Conservation (phyloP, 306 rosid genomes). For the Acacia melanoxylon region DNA sequence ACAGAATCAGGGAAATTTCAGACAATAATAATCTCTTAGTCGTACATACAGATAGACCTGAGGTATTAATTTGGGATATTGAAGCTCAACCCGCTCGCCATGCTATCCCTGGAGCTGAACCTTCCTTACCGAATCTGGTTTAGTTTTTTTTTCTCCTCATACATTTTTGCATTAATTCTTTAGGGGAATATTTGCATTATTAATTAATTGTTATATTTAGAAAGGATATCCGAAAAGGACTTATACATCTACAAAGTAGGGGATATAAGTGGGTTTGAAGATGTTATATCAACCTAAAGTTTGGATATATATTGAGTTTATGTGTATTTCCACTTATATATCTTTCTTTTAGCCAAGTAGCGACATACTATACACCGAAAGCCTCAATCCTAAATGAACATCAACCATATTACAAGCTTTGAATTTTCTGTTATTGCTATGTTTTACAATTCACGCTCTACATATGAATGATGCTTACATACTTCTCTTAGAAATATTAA, state of each 20-base stretch:
- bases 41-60: neutral
- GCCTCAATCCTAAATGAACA: neutral
- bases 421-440: neutral
- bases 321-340: too few relatives aligned
- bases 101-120: neutral
- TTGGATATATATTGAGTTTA: too few relatives aligned
- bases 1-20: conserved; percentile 1
- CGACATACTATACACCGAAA: too few relatives aligned
- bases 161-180: neutral
- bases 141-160: neutral
- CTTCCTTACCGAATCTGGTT: neutral
- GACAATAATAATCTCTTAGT: neutral
- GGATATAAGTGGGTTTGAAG: too few relatives aligned
- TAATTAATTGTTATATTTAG: too few relatives aligned
- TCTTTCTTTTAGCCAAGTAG: too few relatives aligned
- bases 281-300: too few relatives aligned
- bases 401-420: neutral
- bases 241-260: too few relatives aligned
- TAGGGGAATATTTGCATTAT: neutral
- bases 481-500: neutral
- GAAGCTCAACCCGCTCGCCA: conserved; percentile 18
- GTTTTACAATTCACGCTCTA: neutral
- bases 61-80: neutral
- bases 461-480: neutral
- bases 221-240: neutral